Evolutionary conservation across 768 basidiomycete genomes (phyloP).

Genomic region (Pleurotus salmoneostramineus): DNA sequence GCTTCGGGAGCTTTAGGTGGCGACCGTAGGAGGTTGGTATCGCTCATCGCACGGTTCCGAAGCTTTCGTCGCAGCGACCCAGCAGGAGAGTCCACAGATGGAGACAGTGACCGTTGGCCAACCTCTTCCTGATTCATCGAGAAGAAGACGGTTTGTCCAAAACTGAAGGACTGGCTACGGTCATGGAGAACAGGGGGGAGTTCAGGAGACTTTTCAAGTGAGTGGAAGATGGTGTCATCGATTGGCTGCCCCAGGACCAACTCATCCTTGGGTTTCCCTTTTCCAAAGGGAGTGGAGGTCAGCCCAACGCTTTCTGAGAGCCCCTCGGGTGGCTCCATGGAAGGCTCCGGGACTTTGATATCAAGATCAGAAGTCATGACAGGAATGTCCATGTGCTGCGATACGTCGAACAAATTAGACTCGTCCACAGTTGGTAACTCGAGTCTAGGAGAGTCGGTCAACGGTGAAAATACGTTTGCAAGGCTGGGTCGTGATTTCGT

Average conservation of each 20-base stretch:
- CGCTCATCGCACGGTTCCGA: slow-evolving; percentile 56
- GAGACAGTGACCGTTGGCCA: slow-evolving; percentile 22
- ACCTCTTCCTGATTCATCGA: slow-evolving; percentile 28
- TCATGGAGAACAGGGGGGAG: slow-evolving; percentile 39
- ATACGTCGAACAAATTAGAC: slow-evolving; percentile 56
- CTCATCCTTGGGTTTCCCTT: slow-evolving; percentile 30
- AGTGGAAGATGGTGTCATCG: slow-evolving; percentile 45
- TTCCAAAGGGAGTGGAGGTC: slow-evolving; percentile 44
- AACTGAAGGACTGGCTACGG: slow-evolving; percentile 66
- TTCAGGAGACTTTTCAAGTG: slow-evolving; percentile 32
- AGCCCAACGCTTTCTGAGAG: slow-evolving; percentile 17
- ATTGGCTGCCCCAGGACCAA: slow-evolving; percentile 11
- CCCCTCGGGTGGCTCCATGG: slow-evolving; percentile 10
- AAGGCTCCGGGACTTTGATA: slow-evolving; percentile 26
- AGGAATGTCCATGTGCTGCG: slow-evolving; percentile 50
- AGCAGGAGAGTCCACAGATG: slow-evolving; percentile 16
- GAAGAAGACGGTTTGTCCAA: slow-evolving; percentile 61
- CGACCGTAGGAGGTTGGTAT: slow-evolving; percentile 56
- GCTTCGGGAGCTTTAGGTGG: slow-evolving; percentile 43
- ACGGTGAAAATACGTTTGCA: slow-evolving; percentile 48
- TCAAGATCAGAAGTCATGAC: slow-evolving; percentile 36
- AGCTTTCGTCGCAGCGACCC: slow-evolving; percentile 24
- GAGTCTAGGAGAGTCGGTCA: slow-evolving; percentile 19
- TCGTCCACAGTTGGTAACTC: slow-evolving; percentile 39
- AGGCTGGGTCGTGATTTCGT: slow-evolving; percentile 39